Base-by-base conservation (phyloP, 371 early-diverging fungal genomes). In the Lichtheimia corymbifera region DNA sequence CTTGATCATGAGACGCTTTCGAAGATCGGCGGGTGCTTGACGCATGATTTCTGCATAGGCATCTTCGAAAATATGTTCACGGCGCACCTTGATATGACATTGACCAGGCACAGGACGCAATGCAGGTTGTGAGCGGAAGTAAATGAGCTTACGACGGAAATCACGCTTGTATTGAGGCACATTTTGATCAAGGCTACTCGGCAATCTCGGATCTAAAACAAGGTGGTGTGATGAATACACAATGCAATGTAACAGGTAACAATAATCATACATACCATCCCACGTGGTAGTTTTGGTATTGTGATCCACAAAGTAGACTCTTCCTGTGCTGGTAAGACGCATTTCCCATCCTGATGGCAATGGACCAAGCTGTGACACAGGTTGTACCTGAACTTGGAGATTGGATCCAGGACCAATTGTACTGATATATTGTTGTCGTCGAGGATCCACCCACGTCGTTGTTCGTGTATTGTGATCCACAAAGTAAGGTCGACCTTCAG, bases 121-220 rank as follows among this genome's bases (percentile, higher is more conserved):
- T 7, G 90, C 88, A 17, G 94, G 92, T 70, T 97, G 97, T 41
- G 94, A 92, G 22, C 96, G 82, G 79, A 97, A 96, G 78, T 97
- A 96, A 50, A 94, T 92, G 61, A 94, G 80, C 69, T 97, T 97
- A 50, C 95, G 85, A 45, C 96, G 86, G 88, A 95, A 97, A 76
- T 97, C 97, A 30, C 97, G 90, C 83, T 96, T 97, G 80, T 97
- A 97, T 71, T 96, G 93, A 18, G 97, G 97, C 17, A 95, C 97
- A 57, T 90, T 91, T 71, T 90, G 90, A 73, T 96, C 97, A 27
- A 94, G 82, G 65, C 89, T 90, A 70, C 93, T 92, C 5, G 97
- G 97, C 58, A 97, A 76, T 4, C 97, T 84, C 24, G 97, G 97
- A 72, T 97, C 83, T 78, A 65, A 7, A 17, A 7, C 5, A 25